Percentiles rank a stretch among this genome's conserved stretches.
Evolutionary conservation across 352 stramenopile species (phyloP).

Genomic region (Phytophthora foliorum): DNA sequence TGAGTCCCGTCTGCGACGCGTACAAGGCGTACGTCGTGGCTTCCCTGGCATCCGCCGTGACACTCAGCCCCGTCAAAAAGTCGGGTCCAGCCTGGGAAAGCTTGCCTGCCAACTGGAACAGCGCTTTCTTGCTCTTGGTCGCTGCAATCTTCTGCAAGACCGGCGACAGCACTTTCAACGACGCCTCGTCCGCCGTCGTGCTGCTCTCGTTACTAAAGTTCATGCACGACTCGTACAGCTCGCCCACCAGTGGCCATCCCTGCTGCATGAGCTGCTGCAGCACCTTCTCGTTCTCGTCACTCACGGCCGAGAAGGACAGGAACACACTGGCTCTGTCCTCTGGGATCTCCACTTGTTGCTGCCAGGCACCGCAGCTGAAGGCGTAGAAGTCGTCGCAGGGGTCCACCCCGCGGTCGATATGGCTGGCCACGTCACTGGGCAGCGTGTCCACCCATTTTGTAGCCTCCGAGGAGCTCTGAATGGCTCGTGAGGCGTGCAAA

Average conservation of each 20-base stretch:
- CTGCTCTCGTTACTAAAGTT: slow-evolving; percentile 64
- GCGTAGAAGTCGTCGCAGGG: slow-evolving; percentile 85
- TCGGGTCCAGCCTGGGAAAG: slow-evolving; percentile 65
- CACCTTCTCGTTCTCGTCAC: slow-evolving; percentile 44
- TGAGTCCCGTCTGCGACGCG: slow-evolving; percentile 86
- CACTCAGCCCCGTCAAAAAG: slow-evolving; percentile 85
- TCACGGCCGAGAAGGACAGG: slow-evolving; percentile 45
- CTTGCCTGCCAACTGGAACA: slow-evolving; percentile 66
- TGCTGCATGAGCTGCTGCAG: slow-evolving; percentile 69
- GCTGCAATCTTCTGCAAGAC: slow-evolving; percentile 51
- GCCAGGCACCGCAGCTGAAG: slow-evolving; percentile 71
- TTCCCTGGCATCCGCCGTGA: slow-evolving; percentile 87
- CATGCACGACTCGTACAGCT: slow-evolving; percentile 75
- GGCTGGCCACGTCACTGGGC: slow-evolving; percentile 42
- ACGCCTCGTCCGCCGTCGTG: slow-evolving; percentile 36
- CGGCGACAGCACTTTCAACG: slow-evolving; percentile 37
- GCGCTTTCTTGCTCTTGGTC: slow-evolving; percentile 38
- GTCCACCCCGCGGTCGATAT: slow-evolving; percentile 60
- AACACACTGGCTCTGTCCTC: slow-evolving; percentile 47
- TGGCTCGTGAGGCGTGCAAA: slow-evolving; percentile 38
- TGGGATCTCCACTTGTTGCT: slow-evolving; percentile 50
- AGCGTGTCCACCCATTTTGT: slow-evolving; percentile 32
- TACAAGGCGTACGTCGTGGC: slow-evolving; percentile 86
- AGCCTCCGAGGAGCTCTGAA: slow-evolving; percentile 15
- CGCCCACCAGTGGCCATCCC: slow-evolving; percentile 68